Percentiles rank a stretch among this genome's conserved stretches.
Evolutionary conservation across 2,329 filamentous ascomycete species (phyloP).

Genomic region (Diaporthe nobilis): DNA sequence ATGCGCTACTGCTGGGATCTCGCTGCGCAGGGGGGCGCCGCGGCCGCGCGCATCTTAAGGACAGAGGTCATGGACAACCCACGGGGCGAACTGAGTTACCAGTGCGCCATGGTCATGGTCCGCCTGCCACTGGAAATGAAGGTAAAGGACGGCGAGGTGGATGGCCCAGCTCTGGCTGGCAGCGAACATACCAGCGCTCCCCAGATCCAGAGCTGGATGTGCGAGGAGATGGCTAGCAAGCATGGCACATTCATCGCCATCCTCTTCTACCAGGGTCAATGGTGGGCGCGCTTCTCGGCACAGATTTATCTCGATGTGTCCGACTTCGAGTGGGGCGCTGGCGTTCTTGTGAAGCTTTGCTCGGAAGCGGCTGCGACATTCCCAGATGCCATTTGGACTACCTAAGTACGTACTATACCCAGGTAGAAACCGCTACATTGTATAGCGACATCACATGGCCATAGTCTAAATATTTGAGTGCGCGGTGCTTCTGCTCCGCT

Average conservation of each 20-base stretch:
- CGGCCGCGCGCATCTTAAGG: constrained; percentile 73
- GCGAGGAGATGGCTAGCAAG: constrained; percentile 64
- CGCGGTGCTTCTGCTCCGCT: no score
- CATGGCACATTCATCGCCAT: constrained; percentile 80
- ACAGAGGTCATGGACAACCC: constrained; percentile 81
- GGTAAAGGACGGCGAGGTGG: constrained; percentile 29
- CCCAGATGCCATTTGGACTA: neutral
- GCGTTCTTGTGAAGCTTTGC: constrained; percentile 66
- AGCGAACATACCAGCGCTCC: neutral
- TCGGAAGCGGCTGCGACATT: neutral
- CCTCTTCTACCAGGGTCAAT: constrained; percentile 70
- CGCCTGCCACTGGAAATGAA: constrained; percentile 72
- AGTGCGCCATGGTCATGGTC: constrained; percentile 81
- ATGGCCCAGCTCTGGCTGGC: neutral
- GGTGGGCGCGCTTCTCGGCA: constrained; percentile 82
- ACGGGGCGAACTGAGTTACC: constrained; percentile 67
- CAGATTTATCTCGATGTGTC: constrained; percentile 86
- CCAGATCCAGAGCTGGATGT: constrained; percentile 66
- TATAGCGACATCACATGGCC: no score
- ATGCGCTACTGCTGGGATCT: constrained; percentile 73
- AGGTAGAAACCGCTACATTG: no score
- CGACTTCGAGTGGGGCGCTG: constrained; percentile 81
- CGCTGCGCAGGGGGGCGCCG: constrained; percentile 73
- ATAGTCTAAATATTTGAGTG: no score
- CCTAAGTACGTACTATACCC: no score